Percentiles rank a stretch among this genome's conserved stretches.
Evolutionary conservation across 2,329 filamentous ascomycete genomes (phyloP).

Genomic region (Botrytis hyacinthi): DNA sequence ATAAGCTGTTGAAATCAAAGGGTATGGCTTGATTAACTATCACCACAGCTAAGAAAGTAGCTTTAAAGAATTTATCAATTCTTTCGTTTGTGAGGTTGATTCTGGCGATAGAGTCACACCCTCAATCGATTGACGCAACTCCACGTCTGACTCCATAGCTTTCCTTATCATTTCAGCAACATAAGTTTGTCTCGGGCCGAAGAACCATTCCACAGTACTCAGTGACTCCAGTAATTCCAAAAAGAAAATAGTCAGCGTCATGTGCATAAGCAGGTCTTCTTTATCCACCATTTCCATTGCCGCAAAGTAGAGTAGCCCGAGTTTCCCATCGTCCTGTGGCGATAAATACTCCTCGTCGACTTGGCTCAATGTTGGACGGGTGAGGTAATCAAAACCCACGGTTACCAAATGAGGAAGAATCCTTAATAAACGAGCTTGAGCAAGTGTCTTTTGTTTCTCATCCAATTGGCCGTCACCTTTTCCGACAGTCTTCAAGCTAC

Average conservation of each 20-base stretch:
- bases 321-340: constrained; percentile 21
- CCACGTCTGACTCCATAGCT: constrained; percentile 31
- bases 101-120: constrained; percentile 31
- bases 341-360: constrained; percentile 31
- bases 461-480: constrained; percentile 31
- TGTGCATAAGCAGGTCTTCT: constrained; percentile 40
- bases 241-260: constrained; percentile 38
- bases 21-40: neutral
- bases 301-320: constrained; percentile 38
- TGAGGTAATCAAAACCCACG: constrained; percentile 34
- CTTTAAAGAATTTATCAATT: constrained; percentile 24
- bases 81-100: constrained; percentile 34
- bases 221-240: constrained; percentile 37
- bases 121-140: constrained; percentile 35
- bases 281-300: constrained; percentile 38
- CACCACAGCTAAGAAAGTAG: neutral
- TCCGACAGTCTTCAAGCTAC: constrained; percentile 32
- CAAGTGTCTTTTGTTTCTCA: constrained; percentile 38
- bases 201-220: constrained; percentile 34
- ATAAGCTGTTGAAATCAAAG: neutral
- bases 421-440: constrained; percentile 38
- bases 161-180: constrained; percentile 32
- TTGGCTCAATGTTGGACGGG: constrained; percentile 34
- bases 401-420: constrained; percentile 37
- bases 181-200: constrained; percentile 32